Conservation (phyloP, 805 yeast species). For the Spathaspora sp. region DNA sequence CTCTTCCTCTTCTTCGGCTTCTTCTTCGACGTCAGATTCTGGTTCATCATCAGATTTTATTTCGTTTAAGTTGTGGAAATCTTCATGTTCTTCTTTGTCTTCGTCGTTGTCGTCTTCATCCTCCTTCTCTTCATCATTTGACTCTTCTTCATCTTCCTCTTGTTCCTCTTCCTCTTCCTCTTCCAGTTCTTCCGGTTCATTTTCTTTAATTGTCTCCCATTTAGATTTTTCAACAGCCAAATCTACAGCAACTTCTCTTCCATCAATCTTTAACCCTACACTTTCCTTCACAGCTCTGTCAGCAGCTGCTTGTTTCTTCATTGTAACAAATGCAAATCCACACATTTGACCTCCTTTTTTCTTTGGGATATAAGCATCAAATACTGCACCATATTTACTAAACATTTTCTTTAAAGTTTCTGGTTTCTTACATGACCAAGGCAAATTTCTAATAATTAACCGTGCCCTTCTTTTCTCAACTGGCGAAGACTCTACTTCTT, state of each 20-base stretch:
- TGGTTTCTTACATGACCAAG: slow-evolving; percentile 90
- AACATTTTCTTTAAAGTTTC: slow-evolving; percentile 67
- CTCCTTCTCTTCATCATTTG: slow-evolving; percentile 28
- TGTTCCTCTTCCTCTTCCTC: slow-evolving; percentile 38
- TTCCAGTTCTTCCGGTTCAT: slow-evolving; percentile 31
- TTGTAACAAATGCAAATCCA: slow-evolving; percentile 92
- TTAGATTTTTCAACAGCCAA: slow-evolving; percentile 84
- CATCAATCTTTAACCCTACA: slow-evolving; percentile 76
- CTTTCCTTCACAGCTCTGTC: slow-evolving; percentile 74
- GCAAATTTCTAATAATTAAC: slow-evolving; percentile 84
- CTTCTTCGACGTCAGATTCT: slow-evolving; percentile 25
- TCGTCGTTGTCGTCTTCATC: slow-evolving; percentile 28
- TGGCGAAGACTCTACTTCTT: slow-evolving; percentile 6
- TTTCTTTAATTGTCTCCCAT: slow-evolving; percentile 61
- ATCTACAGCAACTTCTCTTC: slow-evolving; percentile 90
- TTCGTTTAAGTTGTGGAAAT: slow-evolving; percentile 25
- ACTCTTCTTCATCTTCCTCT: slow-evolving; percentile 37
- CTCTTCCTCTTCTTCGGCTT: slow-evolving; percentile 20
- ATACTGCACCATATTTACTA: slow-evolving; percentile 76
- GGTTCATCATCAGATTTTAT: slow-evolving; percentile 30
- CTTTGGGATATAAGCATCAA: slow-evolving; percentile 85
- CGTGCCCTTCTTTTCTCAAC: slow-evolving; percentile 82
- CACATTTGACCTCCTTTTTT: slow-evolving; percentile 84
- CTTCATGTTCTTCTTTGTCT: slow-evolving; percentile 32
- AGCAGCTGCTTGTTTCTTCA: slow-evolving; percentile 78